Evolutionary conservation across 1,284 basidiomycete species (phyloP), one percentile per base, ranked within the genome.

Genomic region (Hypsizygus ulmarius): DNA sequence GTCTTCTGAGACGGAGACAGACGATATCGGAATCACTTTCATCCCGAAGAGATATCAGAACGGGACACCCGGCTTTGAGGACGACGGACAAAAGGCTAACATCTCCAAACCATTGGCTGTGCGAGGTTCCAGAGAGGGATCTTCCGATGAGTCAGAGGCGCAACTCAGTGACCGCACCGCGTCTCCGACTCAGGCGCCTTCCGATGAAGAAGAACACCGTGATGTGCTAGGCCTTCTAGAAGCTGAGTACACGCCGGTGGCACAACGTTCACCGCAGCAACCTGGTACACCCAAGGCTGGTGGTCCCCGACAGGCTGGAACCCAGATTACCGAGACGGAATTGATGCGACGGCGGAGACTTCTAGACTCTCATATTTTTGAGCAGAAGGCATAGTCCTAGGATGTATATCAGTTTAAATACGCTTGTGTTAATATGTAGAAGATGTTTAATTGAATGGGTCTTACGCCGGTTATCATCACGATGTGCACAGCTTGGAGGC

Each of bases 301-400:
- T 15, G 65, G 65, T 19, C 56, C 64, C 32, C 74, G 77, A 53
- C 69, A 76, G 67, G 75, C 74, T 34, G 77, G 83, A 47, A 79
- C 83, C 60, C 81, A 84, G 37, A 87, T 88, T 46, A 75, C 79
- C 15, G 89, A 93, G 68, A 81, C 74, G 9, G 90, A 93, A 69
- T 64, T 93, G 61, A 84, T 93, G 79, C 69, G 87, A 61, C 70
- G 91, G 47, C 73, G 91, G 51, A 73, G 90, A 55, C 58, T 87
- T 63, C 65, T 87, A 45, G 84, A 87, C 57, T 73, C 82, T 30
- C 83, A 86, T 60, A 73, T 76, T 48, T 74, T 75, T 57, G 69
- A 73, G 49, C 65, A 64, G 56, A 56, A 54, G 48, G 45, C 54
- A 44, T 56, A 49, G 40, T 4, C 21, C 21, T 25, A 4, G 21